Evolutionary conservation across 2,329 filamentous ascomycete genomes (phyloP).

Genomic region (Venturia oleaginea): DNA sequence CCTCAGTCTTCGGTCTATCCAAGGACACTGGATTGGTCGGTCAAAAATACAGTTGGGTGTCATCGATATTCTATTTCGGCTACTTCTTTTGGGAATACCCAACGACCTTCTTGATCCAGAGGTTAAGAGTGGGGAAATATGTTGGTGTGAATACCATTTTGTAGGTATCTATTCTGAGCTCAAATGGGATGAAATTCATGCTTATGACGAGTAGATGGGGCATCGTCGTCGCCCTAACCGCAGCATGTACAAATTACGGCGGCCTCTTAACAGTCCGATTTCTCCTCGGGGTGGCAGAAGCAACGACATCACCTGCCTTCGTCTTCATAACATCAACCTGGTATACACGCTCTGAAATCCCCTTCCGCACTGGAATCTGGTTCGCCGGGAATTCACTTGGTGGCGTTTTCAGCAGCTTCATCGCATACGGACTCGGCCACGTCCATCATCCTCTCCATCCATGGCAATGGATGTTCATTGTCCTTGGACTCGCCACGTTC

Average conservation of each 20-base stretch:
- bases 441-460: not conserved
- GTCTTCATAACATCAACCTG: conserved; percentile 57
- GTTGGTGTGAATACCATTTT: conserved; percentile 15
- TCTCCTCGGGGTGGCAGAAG: conserved; percentile 62
- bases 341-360: conserved; percentile 41
- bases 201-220: conserved; percentile 46
- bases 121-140: conserved; percentile 8
- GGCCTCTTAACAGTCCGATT: conserved; percentile 53
- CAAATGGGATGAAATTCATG: not conserved
- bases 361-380: conserved; percentile 38
- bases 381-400: conserved; percentile 40
- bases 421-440: conserved; percentile 18
- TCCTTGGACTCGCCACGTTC: conserved; percentile 26
- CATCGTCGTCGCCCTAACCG: conserved; percentile 48
- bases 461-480: conserved; percentile 23
- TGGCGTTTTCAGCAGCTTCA: conserved; percentile 29
- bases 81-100: conserved; percentile 36
- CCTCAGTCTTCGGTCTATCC: conserved; percentile 20
- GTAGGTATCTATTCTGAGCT: conserved; percentile 7
- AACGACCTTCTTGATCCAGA: not conserved
- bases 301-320: conserved; percentile 59
- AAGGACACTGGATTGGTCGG: conserved; percentile 13
- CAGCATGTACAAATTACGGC: conserved; percentile 51
- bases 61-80: conserved; percentile 65
- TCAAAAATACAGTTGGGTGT: conserved; percentile 58